phyloP scores from a whole-genome alignment of 148 eudicot species.

The Vaccinium corymbosum region DNA sequence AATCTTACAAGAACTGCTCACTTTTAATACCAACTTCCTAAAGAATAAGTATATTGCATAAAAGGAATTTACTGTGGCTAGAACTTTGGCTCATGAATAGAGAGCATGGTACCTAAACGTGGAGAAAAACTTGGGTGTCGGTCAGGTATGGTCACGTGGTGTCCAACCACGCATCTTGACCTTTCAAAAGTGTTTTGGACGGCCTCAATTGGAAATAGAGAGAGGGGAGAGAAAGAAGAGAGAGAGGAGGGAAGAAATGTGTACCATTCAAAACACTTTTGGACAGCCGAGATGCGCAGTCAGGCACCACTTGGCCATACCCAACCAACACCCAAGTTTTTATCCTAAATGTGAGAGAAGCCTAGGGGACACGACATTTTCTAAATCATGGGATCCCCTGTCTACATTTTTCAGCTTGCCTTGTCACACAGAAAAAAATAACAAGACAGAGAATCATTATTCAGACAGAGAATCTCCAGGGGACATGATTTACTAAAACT shows the following conservation, averaged over 20 bases:
- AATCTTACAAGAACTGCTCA: not conserved
- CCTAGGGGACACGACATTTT: not conserved
- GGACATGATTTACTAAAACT: not conserved
- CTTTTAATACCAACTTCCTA: not conserved
- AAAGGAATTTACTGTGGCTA: not conserved
- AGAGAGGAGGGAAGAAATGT: too few species aligned
- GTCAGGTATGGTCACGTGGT: too few species aligned
- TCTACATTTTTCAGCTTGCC: not conserved
- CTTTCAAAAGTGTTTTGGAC: too few species aligned
- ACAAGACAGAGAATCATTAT: not conserved
- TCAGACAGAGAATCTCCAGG: not conserved
- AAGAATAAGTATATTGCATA: not conserved
- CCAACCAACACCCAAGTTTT: too few species aligned
- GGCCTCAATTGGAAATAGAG: too few species aligned
- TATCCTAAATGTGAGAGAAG: not conserved
- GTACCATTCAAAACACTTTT: too few species aligned
- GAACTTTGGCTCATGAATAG: not conserved
- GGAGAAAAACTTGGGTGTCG: too few species aligned
- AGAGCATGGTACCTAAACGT: not conserved
- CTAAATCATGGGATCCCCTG: not conserved
- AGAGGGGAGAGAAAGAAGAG: too few species aligned
- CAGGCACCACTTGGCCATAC: too few species aligned
- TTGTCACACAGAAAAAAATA: not conserved
- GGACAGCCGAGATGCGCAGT: too few species aligned
- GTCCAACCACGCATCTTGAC: too few species aligned